These are phyloP conservation scores for Typha latifolia DNA, from an alignment of 176 grass and related monocot genomes.

Conservation along the genomic window DNA sequence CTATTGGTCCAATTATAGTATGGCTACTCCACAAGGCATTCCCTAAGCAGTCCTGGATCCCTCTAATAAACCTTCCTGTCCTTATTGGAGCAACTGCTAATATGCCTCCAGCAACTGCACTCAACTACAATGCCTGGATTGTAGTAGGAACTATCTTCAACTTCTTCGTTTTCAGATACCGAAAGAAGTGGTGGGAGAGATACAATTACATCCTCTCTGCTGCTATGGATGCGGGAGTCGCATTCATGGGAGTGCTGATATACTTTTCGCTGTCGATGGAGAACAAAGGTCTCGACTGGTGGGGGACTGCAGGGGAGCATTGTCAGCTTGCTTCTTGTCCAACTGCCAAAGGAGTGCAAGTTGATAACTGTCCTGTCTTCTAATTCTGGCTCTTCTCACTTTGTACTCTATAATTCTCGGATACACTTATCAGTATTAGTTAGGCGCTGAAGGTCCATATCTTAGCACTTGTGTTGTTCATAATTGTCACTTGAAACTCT, in stretches of 20 bases:
- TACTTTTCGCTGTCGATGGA: constrained; percentile 55
- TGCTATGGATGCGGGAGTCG: constrained; percentile 68
- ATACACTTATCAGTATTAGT: neutral
- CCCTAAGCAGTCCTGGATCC: constrained; percentile 66
- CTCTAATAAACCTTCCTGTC: constrained; percentile 71
- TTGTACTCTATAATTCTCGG: neutral
- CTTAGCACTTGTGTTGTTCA: too few species aligned
- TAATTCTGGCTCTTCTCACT: neutral
- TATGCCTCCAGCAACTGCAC: constrained; percentile 70
- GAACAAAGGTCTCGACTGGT: constrained; percentile 45
- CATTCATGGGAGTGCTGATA: constrained; percentile 75
- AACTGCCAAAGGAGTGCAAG: constrained; percentile 50
- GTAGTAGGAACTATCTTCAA: constrained; percentile 67
- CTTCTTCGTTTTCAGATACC: constrained; percentile 69
- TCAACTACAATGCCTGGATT: constrained; percentile 77
- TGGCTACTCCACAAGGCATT: constrained; percentile 55
- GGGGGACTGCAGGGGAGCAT: constrained; percentile 53
- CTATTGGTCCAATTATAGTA: constrained; percentile 37
- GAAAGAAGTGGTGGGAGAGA: constrained; percentile 78
- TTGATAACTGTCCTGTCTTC: constrained; percentile 56
- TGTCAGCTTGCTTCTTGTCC: constrained; percentile 67
- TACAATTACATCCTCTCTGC: constrained; percentile 94
- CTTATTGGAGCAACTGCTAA: constrained; percentile 61
- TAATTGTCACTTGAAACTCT: too few species aligned
- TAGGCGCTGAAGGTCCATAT: too few species aligned